Conservation (phyloP, 2,329 filamentous ascomycete genomes). For the Claviceps digitariae region DNA sequence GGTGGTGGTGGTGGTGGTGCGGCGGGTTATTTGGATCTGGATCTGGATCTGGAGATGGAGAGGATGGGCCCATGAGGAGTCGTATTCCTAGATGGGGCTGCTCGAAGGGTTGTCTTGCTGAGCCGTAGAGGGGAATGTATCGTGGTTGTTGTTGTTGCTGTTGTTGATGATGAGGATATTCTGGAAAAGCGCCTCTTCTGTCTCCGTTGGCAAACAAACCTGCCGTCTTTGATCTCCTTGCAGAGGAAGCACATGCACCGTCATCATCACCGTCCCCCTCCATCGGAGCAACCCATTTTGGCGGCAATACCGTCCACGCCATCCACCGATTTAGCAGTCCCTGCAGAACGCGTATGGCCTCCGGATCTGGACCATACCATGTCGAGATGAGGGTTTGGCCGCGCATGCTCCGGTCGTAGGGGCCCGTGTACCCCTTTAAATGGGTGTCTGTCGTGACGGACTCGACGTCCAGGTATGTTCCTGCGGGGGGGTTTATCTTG, state of each 20-base stretch:
- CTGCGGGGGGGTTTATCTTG: not conserved
- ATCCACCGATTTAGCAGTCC: constrained; percentile 28
- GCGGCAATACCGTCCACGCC: constrained; percentile 26
- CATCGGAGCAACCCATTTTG: constrained; percentile 13
- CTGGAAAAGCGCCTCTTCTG: too few species aligned
- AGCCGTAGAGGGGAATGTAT: constrained; percentile 6
- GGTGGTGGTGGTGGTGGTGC: not conserved
- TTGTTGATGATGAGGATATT: not conserved
- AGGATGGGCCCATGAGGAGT: constrained; percentile 23
- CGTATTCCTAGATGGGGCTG: constrained; percentile 16
- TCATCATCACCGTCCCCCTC: constrained; percentile 11
- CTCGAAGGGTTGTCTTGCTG: constrained; percentile 18
- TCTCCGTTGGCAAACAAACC: too few species aligned
- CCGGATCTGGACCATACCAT: constrained; percentile 28
- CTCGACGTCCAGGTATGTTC: constrained; percentile 18
- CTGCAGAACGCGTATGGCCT: constrained; percentile 21
- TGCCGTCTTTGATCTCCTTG: too few species aligned
- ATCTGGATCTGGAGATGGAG: not conserved
- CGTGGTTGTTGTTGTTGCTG: not conserved
- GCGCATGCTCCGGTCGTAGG: constrained; percentile 21
- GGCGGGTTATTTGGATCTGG: not conserved
- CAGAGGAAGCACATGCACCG: too few species aligned
- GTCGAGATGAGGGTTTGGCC: constrained; percentile 21
- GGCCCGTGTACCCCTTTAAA: constrained; percentile 21
- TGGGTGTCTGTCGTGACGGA: constrained; percentile 19